Conservation (phyloP, 2,329 filamentous ascomycete species). For the Cladophialophora immunda region DNA sequence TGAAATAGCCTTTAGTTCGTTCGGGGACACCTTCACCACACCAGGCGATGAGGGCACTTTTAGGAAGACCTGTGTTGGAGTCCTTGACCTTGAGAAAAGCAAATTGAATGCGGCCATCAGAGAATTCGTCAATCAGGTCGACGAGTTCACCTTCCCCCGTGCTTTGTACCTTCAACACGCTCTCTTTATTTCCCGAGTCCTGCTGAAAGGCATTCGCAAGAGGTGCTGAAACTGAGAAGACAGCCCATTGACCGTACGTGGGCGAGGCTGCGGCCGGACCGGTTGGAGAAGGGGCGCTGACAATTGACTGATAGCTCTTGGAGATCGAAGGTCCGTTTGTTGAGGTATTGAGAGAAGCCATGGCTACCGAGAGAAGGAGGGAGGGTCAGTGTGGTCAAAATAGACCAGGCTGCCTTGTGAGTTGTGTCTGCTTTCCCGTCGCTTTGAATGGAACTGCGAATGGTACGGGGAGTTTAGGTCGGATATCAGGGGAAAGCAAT, state of each 20-base stretch:
- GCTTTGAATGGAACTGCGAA: background rate
- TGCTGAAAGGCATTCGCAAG: conserved; percentile 90
- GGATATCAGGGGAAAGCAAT: background rate
- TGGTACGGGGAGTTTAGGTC: background rate
- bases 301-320: conserved; percentile 76
- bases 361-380: conserved; percentile 49
- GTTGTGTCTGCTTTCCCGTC: conserved; percentile 11
- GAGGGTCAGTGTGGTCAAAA: background rate
- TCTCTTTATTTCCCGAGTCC: conserved; percentile 85
- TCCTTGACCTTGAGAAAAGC: conserved; percentile 97
- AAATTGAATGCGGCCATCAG: conserved; percentile 94
- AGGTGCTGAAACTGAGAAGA: conserved; percentile 92
- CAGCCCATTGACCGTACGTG: conserved; percentile 89
- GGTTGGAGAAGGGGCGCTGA: conserved; percentile 67
- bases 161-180: conserved; percentile 90
- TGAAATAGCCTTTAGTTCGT: conserved; percentile 97
- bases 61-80: conserved; percentile 86
- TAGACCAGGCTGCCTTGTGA: conserved; percentile 17
- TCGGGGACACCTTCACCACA: conserved; percentile 98
- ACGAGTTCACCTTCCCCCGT: conserved; percentile 92
- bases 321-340: conserved; percentile 80
- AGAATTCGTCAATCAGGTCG: conserved; percentile 94
- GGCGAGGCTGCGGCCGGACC: conserved; percentile 71
- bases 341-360: conserved; percentile 83
- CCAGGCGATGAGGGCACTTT: conserved; percentile 93